phyloP scores from a whole-genome alignment of 1,284 basidiomycete species.

The Bjerkandera adusta region DNA sequence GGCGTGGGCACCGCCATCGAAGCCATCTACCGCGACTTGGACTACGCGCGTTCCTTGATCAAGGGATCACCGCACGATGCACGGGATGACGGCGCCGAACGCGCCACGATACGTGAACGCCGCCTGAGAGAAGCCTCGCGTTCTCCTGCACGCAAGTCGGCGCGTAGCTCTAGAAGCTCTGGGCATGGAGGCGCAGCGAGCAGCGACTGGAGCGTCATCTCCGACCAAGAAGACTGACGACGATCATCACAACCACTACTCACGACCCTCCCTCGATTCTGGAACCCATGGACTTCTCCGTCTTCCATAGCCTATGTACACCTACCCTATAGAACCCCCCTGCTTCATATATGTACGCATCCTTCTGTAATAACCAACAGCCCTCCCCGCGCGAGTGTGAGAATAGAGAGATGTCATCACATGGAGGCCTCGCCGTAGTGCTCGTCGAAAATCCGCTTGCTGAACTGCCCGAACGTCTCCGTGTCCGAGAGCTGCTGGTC shows the following conservation, averaged over 20 bases:
- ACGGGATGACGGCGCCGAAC: constrained; percentile 40
- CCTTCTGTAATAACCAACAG: too few species aligned
- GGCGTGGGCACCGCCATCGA: constrained; percentile 88
- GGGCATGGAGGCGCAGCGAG: constrained; percentile 41
- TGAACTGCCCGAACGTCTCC: constrained; percentile 88
- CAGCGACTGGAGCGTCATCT: constrained; percentile 84
- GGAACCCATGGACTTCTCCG: too few species aligned
- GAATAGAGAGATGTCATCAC: constrained; percentile 19
- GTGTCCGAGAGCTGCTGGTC: constrained; percentile 65
- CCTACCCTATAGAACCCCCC: too few species aligned
- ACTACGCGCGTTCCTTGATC: constrained; percentile 82
- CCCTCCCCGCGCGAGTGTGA: not conserved
- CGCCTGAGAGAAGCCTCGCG: constrained; percentile 14
- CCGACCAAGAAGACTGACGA: constrained; percentile 57
- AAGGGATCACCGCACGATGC: constrained; percentile 46
- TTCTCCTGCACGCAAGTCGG: constrained; percentile 40
- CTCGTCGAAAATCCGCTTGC: constrained; percentile 75
- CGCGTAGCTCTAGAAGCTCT: constrained; percentile 57
- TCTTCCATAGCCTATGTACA: too few species aligned
- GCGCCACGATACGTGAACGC: constrained; percentile 42
- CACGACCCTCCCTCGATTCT: not conserved
- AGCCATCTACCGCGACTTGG: constrained; percentile 89
- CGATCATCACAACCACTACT: constrained; percentile 1
- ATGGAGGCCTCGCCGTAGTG: constrained; percentile 56
- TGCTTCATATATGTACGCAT: too few species aligned